phyloP scores from a whole-genome alignment of 2,329 filamentous ascomycete species.

The Cladosporium cucumerinum region DNA sequence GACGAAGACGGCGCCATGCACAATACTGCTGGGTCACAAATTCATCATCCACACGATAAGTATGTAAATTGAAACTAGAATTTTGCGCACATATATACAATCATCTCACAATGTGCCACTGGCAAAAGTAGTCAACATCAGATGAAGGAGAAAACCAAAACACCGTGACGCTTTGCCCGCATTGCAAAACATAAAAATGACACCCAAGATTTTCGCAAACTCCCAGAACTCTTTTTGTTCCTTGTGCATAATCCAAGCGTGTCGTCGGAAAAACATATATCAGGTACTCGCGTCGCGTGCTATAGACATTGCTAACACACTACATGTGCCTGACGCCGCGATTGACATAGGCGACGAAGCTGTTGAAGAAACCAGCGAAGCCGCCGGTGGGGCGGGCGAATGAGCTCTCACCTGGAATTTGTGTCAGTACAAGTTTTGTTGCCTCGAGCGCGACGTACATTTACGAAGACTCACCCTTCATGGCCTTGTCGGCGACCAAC shows the following conservation, averaged over 20 bases:
- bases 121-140: neutral
- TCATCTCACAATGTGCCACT: neutral
- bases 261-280: neutral
- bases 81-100: neutral
- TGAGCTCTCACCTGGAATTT: neutral
- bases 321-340: slow-evolving; percentile 21
- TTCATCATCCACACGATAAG: neutral
- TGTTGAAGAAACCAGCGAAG: slow-evolving; percentile 11
- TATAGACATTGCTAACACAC: neutral
- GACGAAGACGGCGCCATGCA: neutral
- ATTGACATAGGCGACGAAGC: slow-evolving; percentile 23
- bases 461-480: slow-evolving; percentile 24
- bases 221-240: slow-evolving; percentile 5
- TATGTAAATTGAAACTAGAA: neutral
- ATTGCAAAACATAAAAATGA: slow-evolving; percentile 1
- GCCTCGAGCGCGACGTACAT: neutral
- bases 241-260: neutral
- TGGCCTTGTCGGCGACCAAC: slow-evolving; percentile 69
- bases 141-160: slow-evolving; percentile 2
- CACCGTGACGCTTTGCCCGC: slow-evolving; percentile 7
- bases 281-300: neutral
- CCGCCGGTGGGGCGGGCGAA: slow-evolving; percentile 2
- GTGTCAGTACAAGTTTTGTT: neutral
- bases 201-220: slow-evolving; percentile 3
- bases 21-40: neutral